These are phyloP conservation scores for Thelephora terrestris DNA, from an alignment of 1,284 basidiomycete species.

Conservation along the genomic window DNA sequence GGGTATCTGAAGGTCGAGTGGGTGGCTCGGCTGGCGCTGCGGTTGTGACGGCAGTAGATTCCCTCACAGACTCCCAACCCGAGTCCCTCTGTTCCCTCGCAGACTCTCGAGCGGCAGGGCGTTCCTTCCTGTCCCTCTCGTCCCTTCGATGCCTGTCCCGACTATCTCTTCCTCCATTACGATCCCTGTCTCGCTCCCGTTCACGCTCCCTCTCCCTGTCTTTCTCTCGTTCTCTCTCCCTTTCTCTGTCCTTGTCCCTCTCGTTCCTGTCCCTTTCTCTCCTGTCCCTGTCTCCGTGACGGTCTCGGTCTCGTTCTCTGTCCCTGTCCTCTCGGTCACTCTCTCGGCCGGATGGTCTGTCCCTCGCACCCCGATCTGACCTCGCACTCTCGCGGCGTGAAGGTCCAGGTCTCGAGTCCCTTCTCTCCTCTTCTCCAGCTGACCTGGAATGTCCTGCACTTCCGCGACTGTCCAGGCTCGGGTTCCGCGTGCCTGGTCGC, in stretches of 20 bases:
- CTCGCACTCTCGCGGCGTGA: conserved; percentile 23
- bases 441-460: conserved; percentile 53
- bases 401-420: conserved; percentile 32
- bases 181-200: conserved; percentile 30
- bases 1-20: conserved; percentile 46
- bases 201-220: conserved; percentile 27
- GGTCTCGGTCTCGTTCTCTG: conserved; percentile 27
- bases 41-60: conserved; percentile 6
- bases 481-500: conserved; percentile 58
- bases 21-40: conserved; percentile 30
- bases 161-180: conserved; percentile 27
- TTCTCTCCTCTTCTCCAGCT: conserved; percentile 33
- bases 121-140: conserved; percentile 39
- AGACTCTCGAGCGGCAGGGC: conserved; percentile 17
- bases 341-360: conserved; percentile 16
- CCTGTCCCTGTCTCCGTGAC: conserved; percentile 19
- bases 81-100: neutral
- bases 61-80: too few relatives aligned
- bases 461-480: conserved; percentile 60
- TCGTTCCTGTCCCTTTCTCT: conserved; percentile 16
- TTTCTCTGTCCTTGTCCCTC: conserved; percentile 19
- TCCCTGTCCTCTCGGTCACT: conserved; percentile 14
- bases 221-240: conserved; percentile 18
- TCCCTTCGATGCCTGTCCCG: conserved; percentile 30
- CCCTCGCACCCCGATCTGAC: conserved; percentile 16